Evolutionary conservation across 2,329 filamentous ascomycete species (phyloP).

Genomic region (Fusarium sp.): DNA sequence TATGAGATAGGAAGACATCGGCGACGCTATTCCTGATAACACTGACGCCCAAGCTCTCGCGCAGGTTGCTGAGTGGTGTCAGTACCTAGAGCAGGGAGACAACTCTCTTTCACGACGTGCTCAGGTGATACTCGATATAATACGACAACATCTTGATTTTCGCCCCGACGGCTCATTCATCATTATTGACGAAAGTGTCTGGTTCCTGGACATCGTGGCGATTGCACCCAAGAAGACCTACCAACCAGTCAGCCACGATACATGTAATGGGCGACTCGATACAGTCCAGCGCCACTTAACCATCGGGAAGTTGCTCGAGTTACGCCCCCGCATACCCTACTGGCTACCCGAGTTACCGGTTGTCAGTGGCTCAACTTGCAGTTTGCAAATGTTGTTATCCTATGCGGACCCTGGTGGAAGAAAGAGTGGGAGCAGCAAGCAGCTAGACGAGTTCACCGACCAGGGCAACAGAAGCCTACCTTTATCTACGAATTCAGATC

Average conservation of each 20-base stretch:
- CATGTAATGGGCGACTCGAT: neutral
- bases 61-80: neutral
- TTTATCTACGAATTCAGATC: neutral
- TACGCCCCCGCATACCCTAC: neutral
- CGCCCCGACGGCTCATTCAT: no score
- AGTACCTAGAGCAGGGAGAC: neutral
- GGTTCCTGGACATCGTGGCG: neutral
- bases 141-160: neutral
- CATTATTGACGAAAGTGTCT: neutral
- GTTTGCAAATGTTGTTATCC: neutral
- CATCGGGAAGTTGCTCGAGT: neutral
- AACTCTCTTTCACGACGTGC: neutral
- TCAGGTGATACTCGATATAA: neutral
- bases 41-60: neutral
- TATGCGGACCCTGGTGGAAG: neutral
- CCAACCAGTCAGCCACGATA: neutral
- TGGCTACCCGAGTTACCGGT: no score
- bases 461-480: neutral
- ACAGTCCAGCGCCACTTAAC: no score
- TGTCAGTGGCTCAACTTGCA: neutral
- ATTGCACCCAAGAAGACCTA: neutral
- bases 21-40: neutral
- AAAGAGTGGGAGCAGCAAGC: neutral
- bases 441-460: neutral
- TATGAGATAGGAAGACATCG: neutral